Conservation (phyloP, 2,329 filamentous ascomycete species). For the Eutypa lata region DNA sequence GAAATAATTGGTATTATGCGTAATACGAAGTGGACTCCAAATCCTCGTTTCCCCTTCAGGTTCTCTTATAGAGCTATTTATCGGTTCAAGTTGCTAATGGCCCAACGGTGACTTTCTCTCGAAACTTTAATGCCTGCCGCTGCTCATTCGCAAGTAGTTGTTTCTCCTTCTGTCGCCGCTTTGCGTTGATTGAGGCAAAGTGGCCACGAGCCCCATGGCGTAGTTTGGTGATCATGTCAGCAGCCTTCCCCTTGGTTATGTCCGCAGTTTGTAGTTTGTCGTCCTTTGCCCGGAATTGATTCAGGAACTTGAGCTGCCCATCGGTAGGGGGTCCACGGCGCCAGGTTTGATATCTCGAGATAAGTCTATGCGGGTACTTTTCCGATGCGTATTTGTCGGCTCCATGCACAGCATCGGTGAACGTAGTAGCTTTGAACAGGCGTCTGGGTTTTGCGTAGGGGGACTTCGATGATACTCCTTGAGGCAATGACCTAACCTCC, state of each 20-base stretch:
- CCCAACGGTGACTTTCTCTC: conserved; percentile 55
- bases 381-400: conserved; percentile 76
- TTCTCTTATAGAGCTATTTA: too few species aligned
- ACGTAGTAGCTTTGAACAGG: conserved; percentile 62
- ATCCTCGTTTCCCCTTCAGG: too few species aligned
- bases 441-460: conserved; percentile 68
- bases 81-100: conserved; percentile 36
- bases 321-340: conserved; percentile 61
- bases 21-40: too few species aligned
- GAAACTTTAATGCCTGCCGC: conserved; percentile 33
- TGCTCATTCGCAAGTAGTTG: conserved; percentile 35
- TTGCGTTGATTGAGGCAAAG: conserved; percentile 51
- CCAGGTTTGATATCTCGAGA: conserved; percentile 67
- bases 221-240: conserved; percentile 89
- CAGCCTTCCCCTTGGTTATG: conserved; percentile 75
- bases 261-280: conserved; percentile 52
- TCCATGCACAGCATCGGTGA: conserved; percentile 76
- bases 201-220: conserved; percentile 74
- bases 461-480: conserved; percentile 39
- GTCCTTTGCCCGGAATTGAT: conserved; percentile 57
- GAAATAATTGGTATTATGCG: too few species aligned
- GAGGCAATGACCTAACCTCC: conserved; percentile 47
- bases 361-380: conserved; percentile 64
- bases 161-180: conserved; percentile 48
- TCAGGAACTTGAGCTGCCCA: conserved; percentile 66